Evolutionary conservation across 2,329 filamentous ascomycete genomes (phyloP), one percentile per base, ranked within the genome.

Genomic region (Sphaerostilbella broomeana): DNA sequence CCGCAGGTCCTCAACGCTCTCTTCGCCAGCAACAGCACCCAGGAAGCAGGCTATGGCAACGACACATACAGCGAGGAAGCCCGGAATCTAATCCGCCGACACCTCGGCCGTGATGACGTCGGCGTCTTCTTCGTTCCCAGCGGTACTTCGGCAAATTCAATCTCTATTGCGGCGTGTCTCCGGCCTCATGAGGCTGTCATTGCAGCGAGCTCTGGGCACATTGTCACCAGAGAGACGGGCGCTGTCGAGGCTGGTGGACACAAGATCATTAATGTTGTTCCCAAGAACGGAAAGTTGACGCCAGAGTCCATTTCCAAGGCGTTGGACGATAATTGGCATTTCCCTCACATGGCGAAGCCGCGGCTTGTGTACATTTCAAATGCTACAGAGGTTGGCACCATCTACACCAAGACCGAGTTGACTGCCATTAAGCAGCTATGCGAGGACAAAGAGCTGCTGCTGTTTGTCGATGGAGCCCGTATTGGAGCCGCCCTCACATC

Each of bases 281-380:
- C 65, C 0, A 51, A 60, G 0, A 61, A 69, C 24, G 69, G 70
- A 13, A 73, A 73, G 38, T 57, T 73, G 50, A 71, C 68, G 0
- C 62, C 68, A 0, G 48, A 52, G 9, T 59, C 57, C 21, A 61
- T 73, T 21, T 54, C 59, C 40, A 58, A 61, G 5, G 65, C 67
- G 0, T 43, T 72, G 4, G 62, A 65, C 6, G 63, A 68, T 29
- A 72, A 73, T 40, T 67, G 66, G 52, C 69, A 72, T 48, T 72
- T 64, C 41, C 70, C 69, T 1, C 69, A 73, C 44, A 70, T 69
- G 63, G 69, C 69, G 3, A 70, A 67, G 45, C 70, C 69, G 1
- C 56, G 66, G 4, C 51, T 73, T n/a, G 65, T 73, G 3, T 73
- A 73, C 48, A 64, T 73, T 18, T 72, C 70, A 11, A 70, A 73